Conservation (phyloP, 345 rosid species). For the Syzygium oleosum region DNA sequence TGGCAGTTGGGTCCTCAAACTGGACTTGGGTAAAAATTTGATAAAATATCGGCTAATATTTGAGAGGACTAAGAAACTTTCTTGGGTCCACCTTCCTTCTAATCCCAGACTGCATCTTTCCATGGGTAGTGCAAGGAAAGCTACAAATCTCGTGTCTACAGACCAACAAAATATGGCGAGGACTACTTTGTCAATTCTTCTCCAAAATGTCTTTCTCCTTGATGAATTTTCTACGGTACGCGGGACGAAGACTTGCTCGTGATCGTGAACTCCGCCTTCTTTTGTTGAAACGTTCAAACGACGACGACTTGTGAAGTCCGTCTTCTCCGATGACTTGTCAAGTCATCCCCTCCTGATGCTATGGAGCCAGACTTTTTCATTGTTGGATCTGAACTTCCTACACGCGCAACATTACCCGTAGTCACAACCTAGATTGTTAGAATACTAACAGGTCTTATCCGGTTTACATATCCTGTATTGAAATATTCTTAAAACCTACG, state of each 20-base stretch:
- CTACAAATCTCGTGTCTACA: background rate
- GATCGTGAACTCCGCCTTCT: background rate
- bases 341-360: background rate
- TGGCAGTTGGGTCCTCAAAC: background rate
- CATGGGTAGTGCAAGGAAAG: background rate
- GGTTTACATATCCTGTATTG: background rate
- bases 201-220: background rate
- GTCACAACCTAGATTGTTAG: background rate
- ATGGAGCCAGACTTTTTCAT: background rate
- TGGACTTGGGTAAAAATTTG: rapidly evolving
- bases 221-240: background rate
- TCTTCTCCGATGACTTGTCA: background rate
- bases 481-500: background rate
- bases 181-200: background rate
- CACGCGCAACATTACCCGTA: background rate
- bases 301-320: background rate
- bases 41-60: background rate
- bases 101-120: background rate
- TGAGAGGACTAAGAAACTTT: no score
- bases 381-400: background rate
- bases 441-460: no score
- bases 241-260: background rate
- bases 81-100: no score
- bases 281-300: no score
- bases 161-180: background rate